Evolutionary conservation across 176 grass and related monocot genomes (phyloP), one percentile per base, ranked within the genome.

Genomic region (Triticum monococcum): DNA sequence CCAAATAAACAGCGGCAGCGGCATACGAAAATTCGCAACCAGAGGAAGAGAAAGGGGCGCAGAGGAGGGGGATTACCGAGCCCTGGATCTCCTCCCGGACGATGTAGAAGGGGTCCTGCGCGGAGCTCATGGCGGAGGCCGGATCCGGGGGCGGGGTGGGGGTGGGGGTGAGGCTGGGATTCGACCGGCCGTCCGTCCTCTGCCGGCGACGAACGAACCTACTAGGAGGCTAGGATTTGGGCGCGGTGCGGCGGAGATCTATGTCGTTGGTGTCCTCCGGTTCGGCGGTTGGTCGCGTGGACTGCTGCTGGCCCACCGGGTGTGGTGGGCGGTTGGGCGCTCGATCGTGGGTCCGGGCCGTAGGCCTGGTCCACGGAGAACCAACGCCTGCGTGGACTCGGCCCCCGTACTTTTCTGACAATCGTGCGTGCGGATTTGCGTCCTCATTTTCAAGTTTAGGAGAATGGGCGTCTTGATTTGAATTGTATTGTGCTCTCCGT

Each of bases 81-180:
- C 79, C 86, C 36, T 91, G 89, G 85, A 91, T 91, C 86, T 91
- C 89, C 86, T 88, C 89, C 22, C 89, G 89, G 63, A 88, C 89
- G 85, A 91, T 84, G 89, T 88, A 91, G 89, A 91, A 91, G 1
- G 89, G 89, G 74, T 91, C 89, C 6, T 91, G 89, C 37, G 89
- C 77, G 23, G 89, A 88, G 81, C 89, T 87, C 89, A 90, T 90
- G 57, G 9, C 8, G 50, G 50, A 54, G 1, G 50, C 9, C 9
- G 4, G 7, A 52, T 78, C 36, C 48, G 11, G 10, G 31, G 80
- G 6, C 0, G 40, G 38, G 36, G 64, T 14, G 11, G 50, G 1
- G 80, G 6, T 2, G 40, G 38, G 50, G 1, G 33, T 14, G 8
- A 13, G 63, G 11, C 30, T 11, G 38, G 45, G 70, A 81, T 76